These are phyloP conservation scores for Trichoderma breve DNA, from an alignment of 2,329 filamentous ascomycete species.

Conservation along the genomic window DNA sequence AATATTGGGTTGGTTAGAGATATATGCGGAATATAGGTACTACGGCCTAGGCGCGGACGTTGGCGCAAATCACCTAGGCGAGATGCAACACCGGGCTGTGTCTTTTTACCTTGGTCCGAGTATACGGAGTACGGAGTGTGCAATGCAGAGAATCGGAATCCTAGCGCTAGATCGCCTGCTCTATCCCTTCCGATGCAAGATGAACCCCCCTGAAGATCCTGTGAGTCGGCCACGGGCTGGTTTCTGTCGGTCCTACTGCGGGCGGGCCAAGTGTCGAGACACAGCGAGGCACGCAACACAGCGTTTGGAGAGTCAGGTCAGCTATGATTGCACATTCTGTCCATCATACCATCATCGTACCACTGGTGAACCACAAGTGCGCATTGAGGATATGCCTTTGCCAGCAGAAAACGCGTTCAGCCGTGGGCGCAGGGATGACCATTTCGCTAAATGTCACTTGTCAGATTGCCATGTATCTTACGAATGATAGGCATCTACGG, in stretches of 20 bases:
- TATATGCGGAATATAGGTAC: not conserved
- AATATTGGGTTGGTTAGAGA: slow-evolving; percentile 7
- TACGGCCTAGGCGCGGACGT: not conserved
- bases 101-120: not conserved
- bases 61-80: not conserved
- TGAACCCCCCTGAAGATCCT: slow-evolving; percentile 13
- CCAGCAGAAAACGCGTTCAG: not conserved
- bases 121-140: not conserved
- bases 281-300: not conserved
- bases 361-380: not conserved
- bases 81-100: slow-evolving; percentile 1
- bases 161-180: slow-evolving; percentile 13
- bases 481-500: not conserved
- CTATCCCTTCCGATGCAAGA: slow-evolving; percentile 9
- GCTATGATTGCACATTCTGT: not conserved
- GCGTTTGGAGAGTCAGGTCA: not conserved
- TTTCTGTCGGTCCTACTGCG: slow-evolving; percentile 13
- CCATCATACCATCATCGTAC: not conserved
- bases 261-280: not conserved
- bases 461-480: not conserved
- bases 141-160: slow-evolving; percentile 7
- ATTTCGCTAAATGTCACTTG: not conserved
- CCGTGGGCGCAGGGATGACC: not conserved
- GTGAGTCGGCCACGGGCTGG: not conserved
- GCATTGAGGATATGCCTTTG: not conserved